Base-by-base conservation (phyloP, 2,329 filamentous ascomycete species). In the Xylogone sp. region DNA sequence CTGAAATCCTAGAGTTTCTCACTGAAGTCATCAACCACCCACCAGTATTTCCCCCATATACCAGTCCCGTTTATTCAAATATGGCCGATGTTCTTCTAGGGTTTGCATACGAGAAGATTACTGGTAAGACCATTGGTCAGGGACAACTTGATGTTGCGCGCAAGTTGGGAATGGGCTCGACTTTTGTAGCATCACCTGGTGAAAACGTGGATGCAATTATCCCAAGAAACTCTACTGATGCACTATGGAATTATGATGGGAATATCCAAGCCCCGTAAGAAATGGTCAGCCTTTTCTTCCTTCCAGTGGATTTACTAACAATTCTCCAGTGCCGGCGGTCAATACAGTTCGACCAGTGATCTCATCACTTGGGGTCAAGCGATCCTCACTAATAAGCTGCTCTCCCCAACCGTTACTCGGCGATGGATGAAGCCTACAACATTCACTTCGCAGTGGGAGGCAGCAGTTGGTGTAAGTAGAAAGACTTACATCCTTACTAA, bases 51-150 rank as follows among this genome's bases (percentile, higher is more conserved):
- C 58, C 67, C 3, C 60, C 67, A 1, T 65, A 59, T 12, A 55
- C 62, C 21, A 64, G 65, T 1, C 69, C 69, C 1, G 63, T 64
- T 2, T 71, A 71, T 53, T 65, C 67, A 46, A 72, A 74, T 55
- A 56, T 65, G 1, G 70, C 65, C 6, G 72, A 61, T 51, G 61
- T 65, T 46, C 62, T 73, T 29, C 59, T 73, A 3, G 61, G 62
- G 2, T 73, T 70, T 49, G 70, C 67, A 6, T 62, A 71, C n/a
- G 67, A 73, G 53, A 59, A 58, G 46, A 72, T 74, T 53, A 72
- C 69, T 1, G 67, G 68, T 7, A 62, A 59, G 19, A 48, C 58
- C 5, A 65, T 69, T 19, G 46, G 52, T 2, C 56, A 67, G 7
- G 61, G 72, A 18, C 34, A 64, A 20, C 50, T 60, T n/a, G 60